Percentiles rank a stretch among this genome's conserved stretches.
phyloP scores from a whole-genome alignment of 805 yeast species.

The Nakazawaea siamensis region DNA sequence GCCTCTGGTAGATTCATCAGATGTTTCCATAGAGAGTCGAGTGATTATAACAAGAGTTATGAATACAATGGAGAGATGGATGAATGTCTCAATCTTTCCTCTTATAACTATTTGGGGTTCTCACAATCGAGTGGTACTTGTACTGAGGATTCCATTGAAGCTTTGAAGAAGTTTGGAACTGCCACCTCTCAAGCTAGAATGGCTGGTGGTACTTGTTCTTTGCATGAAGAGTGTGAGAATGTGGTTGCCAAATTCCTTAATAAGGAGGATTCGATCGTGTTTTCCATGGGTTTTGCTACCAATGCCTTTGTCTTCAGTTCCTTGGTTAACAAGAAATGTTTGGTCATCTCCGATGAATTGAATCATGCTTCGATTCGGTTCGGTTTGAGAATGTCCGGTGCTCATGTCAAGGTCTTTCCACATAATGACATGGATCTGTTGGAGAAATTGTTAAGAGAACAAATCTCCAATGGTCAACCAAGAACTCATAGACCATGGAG shows the following conservation, averaged over 20 bases:
- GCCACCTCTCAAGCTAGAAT: conserved; percentile 74
- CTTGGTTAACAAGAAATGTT: conserved; percentile 76
- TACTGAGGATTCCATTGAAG: conserved; percentile 64
- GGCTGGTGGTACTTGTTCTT: conserved; percentile 64
- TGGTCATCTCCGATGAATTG: conserved; percentile 88
- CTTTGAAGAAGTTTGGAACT: conserved; percentile 65
- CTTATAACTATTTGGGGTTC: conserved; percentile 93
- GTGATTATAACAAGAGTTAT: conserved; percentile 55
- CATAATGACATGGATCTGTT: conserved; percentile 84
- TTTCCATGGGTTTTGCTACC: conserved; percentile 95
- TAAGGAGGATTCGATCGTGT: conserved; percentile 77
- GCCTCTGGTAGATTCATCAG: conserved; percentile 91
- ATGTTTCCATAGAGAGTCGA: conserved; percentile 71
- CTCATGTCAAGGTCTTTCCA: conserved; percentile 83
- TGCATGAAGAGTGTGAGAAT: conserved; percentile 67
- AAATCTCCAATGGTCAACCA: conserved; percentile 91
- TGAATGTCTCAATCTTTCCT: conserved; percentile 77
- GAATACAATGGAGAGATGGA: conserved; percentile 69
- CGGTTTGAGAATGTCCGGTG: conserved; percentile 89
- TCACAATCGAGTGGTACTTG: conserved; percentile 93
- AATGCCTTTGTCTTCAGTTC: conserved; percentile 84
- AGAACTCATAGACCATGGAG: conserved; percentile 95
- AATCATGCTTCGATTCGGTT: conserved; percentile 95
- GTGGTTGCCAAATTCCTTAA: conserved; percentile 83
- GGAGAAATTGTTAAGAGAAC: conserved; percentile 71